A percentile compares a stretch with the other conserved stretches of the same genome.
These are phyloP conservation scores for Neonectria neomacrospora DNA, from an alignment of 2,329 filamentous ascomycete genomes.

Conservation along the genomic window DNA sequence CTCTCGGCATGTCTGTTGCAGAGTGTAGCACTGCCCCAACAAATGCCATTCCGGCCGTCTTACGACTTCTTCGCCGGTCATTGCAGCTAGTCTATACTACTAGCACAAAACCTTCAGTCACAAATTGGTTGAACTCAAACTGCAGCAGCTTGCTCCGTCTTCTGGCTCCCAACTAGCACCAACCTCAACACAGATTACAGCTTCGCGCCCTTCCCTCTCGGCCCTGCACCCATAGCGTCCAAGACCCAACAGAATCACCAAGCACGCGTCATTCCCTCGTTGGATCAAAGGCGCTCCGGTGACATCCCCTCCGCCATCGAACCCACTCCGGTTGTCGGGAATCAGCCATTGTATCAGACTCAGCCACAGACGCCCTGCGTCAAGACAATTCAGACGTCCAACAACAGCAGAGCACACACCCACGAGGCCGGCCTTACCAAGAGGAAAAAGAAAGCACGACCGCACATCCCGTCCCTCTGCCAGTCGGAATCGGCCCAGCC, in stretches of 20 bases:
- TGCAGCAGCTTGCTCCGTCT: no score
- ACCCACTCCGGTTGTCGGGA: not conserved
- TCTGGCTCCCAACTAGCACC: no score
- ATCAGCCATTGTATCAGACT: not conserved
- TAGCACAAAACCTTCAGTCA: no score
- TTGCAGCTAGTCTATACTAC: no score
- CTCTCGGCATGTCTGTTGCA: not conserved
- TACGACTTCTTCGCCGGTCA: no score
- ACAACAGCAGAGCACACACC: not conserved
- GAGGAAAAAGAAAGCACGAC: no score
- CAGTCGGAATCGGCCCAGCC: not conserved
- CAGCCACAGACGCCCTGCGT: not conserved
- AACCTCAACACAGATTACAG: not conserved
- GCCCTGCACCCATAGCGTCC: not conserved
- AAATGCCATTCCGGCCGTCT: no score
- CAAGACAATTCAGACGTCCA: not conserved
- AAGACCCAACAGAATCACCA: not conserved
- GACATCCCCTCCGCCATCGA: not conserved
- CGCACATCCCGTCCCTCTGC: not conserved
- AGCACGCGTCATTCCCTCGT: not conserved
- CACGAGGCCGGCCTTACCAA: not conserved
- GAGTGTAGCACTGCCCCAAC: no score
- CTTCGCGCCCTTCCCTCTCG: not conserved
- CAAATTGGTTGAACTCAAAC: no score
- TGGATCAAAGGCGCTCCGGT: not conserved